Evolutionary conservation across 805 yeast species (phyloP).

Genomic region (Yarrowia sp.): DNA sequence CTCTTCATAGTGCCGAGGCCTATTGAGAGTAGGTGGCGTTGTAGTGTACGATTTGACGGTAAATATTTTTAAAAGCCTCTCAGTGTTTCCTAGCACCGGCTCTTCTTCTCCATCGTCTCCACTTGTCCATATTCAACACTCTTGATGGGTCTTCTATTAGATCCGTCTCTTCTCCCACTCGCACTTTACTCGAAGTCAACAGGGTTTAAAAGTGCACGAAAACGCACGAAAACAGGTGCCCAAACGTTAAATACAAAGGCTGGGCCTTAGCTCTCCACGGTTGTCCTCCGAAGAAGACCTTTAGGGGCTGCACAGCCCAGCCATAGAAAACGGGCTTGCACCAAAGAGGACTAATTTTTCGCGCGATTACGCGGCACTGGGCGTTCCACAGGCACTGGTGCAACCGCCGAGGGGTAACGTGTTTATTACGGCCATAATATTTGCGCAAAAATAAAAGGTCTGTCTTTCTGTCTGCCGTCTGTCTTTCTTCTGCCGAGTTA

Average conservation of each 20-base stretch:
- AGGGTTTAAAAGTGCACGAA: conserved; percentile 8
- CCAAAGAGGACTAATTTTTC: not conserved
- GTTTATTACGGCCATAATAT: not conserved
- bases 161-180: not conserved
- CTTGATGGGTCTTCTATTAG: not conserved
- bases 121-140: no score
- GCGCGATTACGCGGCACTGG: not conserved
- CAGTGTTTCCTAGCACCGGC: not conserved
- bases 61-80: no score
- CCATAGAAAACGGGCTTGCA: not conserved
- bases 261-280: not conserved
- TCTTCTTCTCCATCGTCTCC: not conserved
- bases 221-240: conserved; percentile 22
- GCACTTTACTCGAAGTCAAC: conserved; percentile 10
- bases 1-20: not conserved
- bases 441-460: not conserved
- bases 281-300: not conserved
- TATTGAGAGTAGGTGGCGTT: not conserved
- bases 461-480: not conserved
- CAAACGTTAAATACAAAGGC: not conserved
- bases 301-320: not conserved
- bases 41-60: no score
- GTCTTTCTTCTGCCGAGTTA: not conserved
- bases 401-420: not conserved
- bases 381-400: not conserved